phyloP scores from a whole-genome alignment of 139 green algal genomes.

The Picochlorum sp. region DNA sequence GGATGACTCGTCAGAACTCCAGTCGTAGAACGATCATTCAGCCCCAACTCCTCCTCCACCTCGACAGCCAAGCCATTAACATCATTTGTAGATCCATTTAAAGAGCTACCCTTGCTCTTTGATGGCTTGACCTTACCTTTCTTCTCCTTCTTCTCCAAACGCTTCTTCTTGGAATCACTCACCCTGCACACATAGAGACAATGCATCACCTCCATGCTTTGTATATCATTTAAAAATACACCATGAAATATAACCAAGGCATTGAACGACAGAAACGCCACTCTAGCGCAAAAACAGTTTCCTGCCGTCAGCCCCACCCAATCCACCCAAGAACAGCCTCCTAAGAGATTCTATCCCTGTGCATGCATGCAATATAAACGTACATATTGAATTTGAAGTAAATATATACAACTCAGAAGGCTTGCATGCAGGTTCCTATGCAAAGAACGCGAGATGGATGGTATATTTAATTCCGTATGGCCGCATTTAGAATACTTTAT shows the following conservation, averaged over 20 bases:
- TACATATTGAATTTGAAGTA: no score
- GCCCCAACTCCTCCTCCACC: conserved; percentile 14
- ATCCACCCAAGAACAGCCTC: no score
- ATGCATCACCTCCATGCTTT: not conserved
- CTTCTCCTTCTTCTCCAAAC: conserved; percentile 30
- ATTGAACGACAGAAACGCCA: not conserved
- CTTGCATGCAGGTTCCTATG: no score
- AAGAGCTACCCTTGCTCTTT: no score
- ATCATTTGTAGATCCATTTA: not conserved
- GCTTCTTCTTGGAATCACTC: conserved; percentile 56
- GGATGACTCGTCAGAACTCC: conserved; percentile 68
- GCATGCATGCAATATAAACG: no score
- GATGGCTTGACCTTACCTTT: conserved; percentile 6
- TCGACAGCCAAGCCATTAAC: conserved; percentile 3
- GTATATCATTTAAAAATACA: not conserved
- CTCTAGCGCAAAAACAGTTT: no score
- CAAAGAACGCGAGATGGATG: no score
- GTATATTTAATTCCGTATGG: no score
- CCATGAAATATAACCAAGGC: not conserved
- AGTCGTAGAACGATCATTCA: conserved; percentile 50
- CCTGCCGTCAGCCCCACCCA: no score
- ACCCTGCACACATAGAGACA: conserved; percentile 18
- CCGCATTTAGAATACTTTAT: no score
- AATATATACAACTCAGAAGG: no score
- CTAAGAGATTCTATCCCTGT: no score